These are phyloP conservation scores for Boletus rubropictus DNA, from an alignment of 768 basidiomycete species.

Conservation along the genomic window DNA sequence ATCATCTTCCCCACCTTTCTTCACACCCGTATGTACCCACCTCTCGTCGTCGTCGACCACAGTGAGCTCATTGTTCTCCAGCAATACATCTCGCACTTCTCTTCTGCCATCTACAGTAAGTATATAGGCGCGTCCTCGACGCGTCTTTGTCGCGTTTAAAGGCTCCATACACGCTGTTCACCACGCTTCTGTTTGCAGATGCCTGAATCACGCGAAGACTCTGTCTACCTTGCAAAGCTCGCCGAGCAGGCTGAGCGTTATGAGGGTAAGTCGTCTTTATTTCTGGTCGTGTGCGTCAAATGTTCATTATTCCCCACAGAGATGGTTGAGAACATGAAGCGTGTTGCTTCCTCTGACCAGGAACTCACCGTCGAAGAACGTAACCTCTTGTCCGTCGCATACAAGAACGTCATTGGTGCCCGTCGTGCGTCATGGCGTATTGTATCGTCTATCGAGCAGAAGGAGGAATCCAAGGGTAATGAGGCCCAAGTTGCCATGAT, in stretches of 20 bases:
- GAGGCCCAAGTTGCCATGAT: constrained; percentile 95
- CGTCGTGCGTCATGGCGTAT: constrained; percentile 98
- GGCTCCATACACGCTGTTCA: constrained; percentile 16
- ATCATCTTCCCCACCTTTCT: constrained; percentile 37
- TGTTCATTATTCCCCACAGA: constrained; percentile 40
- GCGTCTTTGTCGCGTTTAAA: constrained; percentile 29
- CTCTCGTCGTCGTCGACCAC: constrained; percentile 29
- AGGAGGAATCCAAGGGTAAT: constrained; percentile 98
- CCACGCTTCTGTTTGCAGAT: constrained; percentile 41
- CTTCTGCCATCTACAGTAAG: constrained; percentile 38
- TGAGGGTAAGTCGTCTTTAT: constrained; percentile 57
- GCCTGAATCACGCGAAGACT: constrained; percentile 84
- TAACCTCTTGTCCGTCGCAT: constrained; percentile 94
- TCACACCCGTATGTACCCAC: constrained; percentile 39
- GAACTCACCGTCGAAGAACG: constrained; percentile 98
- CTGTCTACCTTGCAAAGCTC: constrained; percentile 99
- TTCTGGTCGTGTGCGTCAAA: constrained; percentile 11
- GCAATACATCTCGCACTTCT: constrained; percentile 15
- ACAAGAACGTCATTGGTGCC: constrained; percentile 99
- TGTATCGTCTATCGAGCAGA: constrained; percentile 97
- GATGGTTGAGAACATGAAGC: constrained; percentile 99
- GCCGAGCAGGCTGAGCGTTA: constrained; percentile 99
- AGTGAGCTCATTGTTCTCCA: constrained; percentile 32
- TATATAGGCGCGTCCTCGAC: constrained; percentile 34
- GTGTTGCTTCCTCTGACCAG: constrained; percentile 93